Percentiles rank a stretch among this genome's conserved stretches.
phyloP scores from a whole-genome alignment of 352 stramenopile genomes.

The Globisporangium apiculatum region DNA sequence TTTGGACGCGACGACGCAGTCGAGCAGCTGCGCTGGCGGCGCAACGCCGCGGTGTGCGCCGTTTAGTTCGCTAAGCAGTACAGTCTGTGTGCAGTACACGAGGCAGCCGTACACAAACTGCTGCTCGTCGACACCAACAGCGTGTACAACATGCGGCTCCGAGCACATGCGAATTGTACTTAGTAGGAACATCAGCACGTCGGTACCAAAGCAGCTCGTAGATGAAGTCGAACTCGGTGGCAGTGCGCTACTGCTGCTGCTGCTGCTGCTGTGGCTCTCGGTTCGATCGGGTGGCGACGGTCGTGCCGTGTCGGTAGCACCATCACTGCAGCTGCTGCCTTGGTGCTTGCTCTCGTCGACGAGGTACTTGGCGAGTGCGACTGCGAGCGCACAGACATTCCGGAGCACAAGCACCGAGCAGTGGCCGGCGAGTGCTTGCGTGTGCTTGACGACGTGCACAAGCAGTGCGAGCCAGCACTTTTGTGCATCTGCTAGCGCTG shows the following conservation, averaged over 20 bases:
- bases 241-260: neutral
- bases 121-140: constrained; percentile 44
- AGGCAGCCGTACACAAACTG: constrained; percentile 69
- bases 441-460: constrained; percentile 39
- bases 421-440: constrained; percentile 33
- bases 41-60: constrained; percentile 24
- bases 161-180: constrained; percentile 33
- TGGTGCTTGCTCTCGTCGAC: constrained; percentile 45
- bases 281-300: neutral
- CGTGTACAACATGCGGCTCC: constrained; percentile 22
- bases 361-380: constrained; percentile 52
- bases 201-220: constrained; percentile 39
- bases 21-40: constrained; percentile 23
- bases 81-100: constrained; percentile 54
- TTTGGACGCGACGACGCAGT: constrained; percentile 37
- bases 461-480: constrained; percentile 60
- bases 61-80: constrained; percentile 48
- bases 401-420: constrained; percentile 41
- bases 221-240: no score
- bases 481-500: constrained; percentile 22
- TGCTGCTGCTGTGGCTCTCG: constrained; percentile 4
- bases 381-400: constrained; percentile 44
- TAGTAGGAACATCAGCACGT: constrained; percentile 45
- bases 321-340: neutral
- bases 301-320: neutral